Conservation (phyloP, 2,329 filamentous ascomycete genomes). For the Dothideomycetidae sp. region DNA sequence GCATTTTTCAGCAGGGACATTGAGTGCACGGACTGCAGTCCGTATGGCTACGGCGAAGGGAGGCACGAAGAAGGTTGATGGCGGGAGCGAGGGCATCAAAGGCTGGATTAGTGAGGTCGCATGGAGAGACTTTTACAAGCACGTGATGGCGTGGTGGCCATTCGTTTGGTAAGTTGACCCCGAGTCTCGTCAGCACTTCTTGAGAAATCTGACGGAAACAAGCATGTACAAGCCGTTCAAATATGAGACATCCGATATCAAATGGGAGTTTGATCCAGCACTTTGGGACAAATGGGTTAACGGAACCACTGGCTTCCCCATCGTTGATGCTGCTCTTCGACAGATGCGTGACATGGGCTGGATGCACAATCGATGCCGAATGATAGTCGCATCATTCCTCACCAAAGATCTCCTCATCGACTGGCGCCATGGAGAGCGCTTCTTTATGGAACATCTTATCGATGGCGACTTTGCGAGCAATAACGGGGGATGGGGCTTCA, state of each 20-base stretch:
- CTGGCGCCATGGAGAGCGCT: slow-evolving; percentile 68
- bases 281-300: slow-evolving; percentile 61
- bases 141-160: slow-evolving; percentile 74
- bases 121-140: slow-evolving; percentile 80
- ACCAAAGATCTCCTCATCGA: slow-evolving; percentile 69
- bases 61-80: slow-evolving; percentile 48
- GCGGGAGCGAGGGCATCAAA: slow-evolving; percentile 49
- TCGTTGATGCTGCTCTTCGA: slow-evolving; percentile 78
- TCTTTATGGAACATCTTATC: slow-evolving; percentile 69
- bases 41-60: slow-evolving; percentile 48
- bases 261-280: slow-evolving; percentile 61
- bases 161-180: slow-evolving; percentile 49
- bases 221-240: slow-evolving; percentile 68
- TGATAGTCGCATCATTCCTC: slow-evolving; percentile 71
- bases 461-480: slow-evolving; percentile 72
- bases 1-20: slow-evolving; percentile 54
- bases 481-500: slow-evolving; percentile 56
- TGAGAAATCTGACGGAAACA: not conserved
- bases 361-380: slow-evolving; percentile 77
- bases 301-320: slow-evolving; percentile 64
- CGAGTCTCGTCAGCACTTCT: not conserved
- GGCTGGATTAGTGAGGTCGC: slow-evolving; percentile 72
- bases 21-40: slow-evolving; percentile 54
- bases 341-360: slow-evolving; percentile 54
- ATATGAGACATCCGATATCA: slow-evolving; percentile 66